Base-by-base conservation (phyloP, 1,284 basidiomycete species). In the Marasmius fiardii region DNA sequence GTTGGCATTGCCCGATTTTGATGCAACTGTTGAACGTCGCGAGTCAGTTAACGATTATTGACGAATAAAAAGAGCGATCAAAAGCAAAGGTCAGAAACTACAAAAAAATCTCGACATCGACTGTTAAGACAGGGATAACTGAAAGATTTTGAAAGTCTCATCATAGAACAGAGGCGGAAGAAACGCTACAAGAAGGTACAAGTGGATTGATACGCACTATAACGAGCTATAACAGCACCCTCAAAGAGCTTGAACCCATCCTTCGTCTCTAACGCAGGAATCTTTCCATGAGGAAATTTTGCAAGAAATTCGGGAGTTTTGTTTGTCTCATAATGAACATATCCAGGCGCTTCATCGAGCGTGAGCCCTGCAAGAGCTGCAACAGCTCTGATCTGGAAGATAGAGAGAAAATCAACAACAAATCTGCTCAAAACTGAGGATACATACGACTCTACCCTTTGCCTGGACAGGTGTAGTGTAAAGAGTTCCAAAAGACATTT, bases 191-290 rank as follows among this genome's bases (percentile, higher is more conserved):
- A n/a, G 16, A 45, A 28, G 7, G 23, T 26, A 28, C 12, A 49
- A 16, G 28, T 31, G 5, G 28, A 31, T n/a, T 49, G 52, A 58
- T 60, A 88, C 95, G 86, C 75, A 98, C 95, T 67, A 76, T 97
- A 95, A 62, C 85, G 87, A 52, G 92, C 88, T 70, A 98, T 94
- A 57, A 93, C 86, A 58, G 77, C 72, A 55, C 81, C 79, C 80
- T 97, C 95, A 65, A 85, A 83, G 60, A 98, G 76, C 64, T 78
- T 79, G 79, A 93, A 85, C 58, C 93, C 94, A 70, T 96, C 86
- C 43, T 78, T 73, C 52, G 78, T 77, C 71, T 94, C 90, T 56
- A 92, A 84, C 35, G 87, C 87, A 43, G 96, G 95, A 64, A 95
- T 84, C 79, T 92, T 92, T 60, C 89, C 92, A 62, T 83, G 79